Evolutionary conservation across 257 asterid genomes (phyloP), one percentile per base, ranked within the genome.

Genomic region (Nicotiana otophora): DNA sequence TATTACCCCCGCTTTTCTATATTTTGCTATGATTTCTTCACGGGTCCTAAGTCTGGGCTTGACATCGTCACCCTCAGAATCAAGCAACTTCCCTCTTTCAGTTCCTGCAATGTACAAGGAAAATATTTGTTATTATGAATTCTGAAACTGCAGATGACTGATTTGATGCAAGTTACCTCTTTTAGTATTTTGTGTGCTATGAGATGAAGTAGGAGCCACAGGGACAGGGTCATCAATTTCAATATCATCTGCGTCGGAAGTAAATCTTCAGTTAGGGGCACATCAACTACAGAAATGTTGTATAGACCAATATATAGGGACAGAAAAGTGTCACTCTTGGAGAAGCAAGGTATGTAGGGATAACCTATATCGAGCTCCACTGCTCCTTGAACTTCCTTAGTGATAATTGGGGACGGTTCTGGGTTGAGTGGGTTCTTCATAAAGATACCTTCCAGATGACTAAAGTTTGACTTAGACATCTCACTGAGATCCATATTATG

Each of bases 1-100:
- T 65, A 81, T 86, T 90, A 93, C 98, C 91, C 86, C 98, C 64
- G 92, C 85, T 86, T 92, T 95, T 89, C 98, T 85, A 87, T 93
- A 95, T 82, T 87, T 90, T 65, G 98, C 98, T 84, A 93, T 83
- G 77, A 95, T 92, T 90, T 95, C 98, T 89, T 93, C 98, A 82
- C 72, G 88, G 30, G 98, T 91, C 86, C 98, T 86, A 63, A 87
- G 55, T 84, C 90, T 88, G 77, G 98, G 98, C 84, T 82, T 93
- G 74, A 86, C 72, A 72, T 90, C 93, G 70, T 67, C 85, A 72
- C 82, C 89, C 46, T 82, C 84, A 15, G 75, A 94, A 60, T 86
- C 92, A 42, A 93, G 80, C 83, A 93, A 87, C 82, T 86, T 89
- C 80, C 89, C 91, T 82, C 98, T 84, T 23, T 92, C 95, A 77